A percentile compares a stretch with the other conserved stretches of the same genome.
phyloP scores from a whole-genome alignment of 371 early-diverging fungal genomes.

The Scutellospora calospora region DNA sequence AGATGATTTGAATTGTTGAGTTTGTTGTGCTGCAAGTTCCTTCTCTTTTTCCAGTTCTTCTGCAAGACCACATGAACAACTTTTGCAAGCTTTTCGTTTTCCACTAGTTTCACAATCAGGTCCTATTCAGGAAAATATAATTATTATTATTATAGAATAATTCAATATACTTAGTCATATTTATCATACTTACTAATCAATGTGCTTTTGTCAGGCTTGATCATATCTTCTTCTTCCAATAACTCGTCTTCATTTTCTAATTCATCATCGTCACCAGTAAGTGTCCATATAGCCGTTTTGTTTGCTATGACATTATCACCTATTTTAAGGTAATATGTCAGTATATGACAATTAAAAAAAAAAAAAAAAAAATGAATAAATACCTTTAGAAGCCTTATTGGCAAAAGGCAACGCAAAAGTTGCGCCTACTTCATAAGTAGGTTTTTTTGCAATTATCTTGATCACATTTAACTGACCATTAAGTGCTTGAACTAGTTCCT shows the following conservation, averaged over 20 bases:
- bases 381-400: slow-evolving; percentile 57
- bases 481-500: neutral
- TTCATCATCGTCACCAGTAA: slow-evolving; percentile 72
- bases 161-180: slow-evolving; percentile 11
- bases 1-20: slow-evolving; percentile 56
- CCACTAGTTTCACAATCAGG: slow-evolving; percentile 76
- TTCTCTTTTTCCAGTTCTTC: slow-evolving; percentile 68
- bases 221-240: slow-evolving; percentile 86
- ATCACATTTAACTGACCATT: slow-evolving; percentile 57
- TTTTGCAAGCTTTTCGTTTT: slow-evolving; percentile 95
- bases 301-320: slow-evolving; percentile 1
- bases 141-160: slow-evolving; percentile 39
- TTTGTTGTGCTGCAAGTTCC: slow-evolving; percentile 43
- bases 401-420: slow-evolving; percentile 70
- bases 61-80: slow-evolving; percentile 96
- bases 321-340: neutral
- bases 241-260: slow-evolving; percentile 90
- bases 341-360: neutral
- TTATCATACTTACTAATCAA: slow-evolving; percentile 60
- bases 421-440: slow-evolving; percentile 88
- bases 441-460: slow-evolving; percentile 76
- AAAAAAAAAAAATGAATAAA: neutral
- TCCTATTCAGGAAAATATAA: slow-evolving; percentile 46
- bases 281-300: slow-evolving; percentile 67
- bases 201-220: slow-evolving; percentile 74